Evolutionary conservation across 768 basidiomycete species (phyloP).

Genomic region (Hygrophorus pudorinus): DNA sequence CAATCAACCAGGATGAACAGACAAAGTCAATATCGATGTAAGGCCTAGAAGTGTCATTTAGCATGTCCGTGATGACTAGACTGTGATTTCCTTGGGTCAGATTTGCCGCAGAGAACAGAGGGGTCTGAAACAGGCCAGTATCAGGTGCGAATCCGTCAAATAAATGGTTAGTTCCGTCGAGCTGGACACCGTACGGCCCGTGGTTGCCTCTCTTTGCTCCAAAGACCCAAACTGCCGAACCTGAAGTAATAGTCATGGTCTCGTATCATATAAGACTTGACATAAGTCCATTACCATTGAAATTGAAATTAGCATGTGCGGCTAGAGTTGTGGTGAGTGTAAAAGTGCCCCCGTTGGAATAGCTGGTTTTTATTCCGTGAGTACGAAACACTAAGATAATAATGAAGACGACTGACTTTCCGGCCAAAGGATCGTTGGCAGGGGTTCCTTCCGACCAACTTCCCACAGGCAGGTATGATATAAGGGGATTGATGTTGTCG

Average conservation of each 20-base stretch:
- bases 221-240: not conserved
- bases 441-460: conserved; percentile 1
- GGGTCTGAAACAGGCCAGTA: not conserved
- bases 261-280: not conserved
- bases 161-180: not conserved
- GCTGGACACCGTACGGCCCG: conserved; percentile 3
- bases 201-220: conserved; percentile 7
- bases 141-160: not conserved
- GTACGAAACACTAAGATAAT: not conserved
- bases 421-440: not conserved
- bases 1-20: too few relatives aligned
- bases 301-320: conserved; percentile 3
- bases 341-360: conserved; percentile 5
- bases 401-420: not conserved
- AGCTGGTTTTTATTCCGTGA: not conserved
- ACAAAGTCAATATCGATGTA: conserved; percentile 5
- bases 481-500: conserved; percentile 4
- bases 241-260: not conserved
- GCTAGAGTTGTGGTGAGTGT: not conserved
- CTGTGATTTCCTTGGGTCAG: conserved; percentile 2
- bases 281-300: conserved; percentile 7
- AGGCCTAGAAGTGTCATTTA: not conserved
- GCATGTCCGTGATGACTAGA: conserved; percentile 1
- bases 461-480: conserved; percentile 1
- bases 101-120: conserved; percentile 4